Evolutionary conservation across 768 basidiomycete species (phyloP), one percentile per base, ranked within the genome.

Genomic region (Calvatia gigantea): DNA sequence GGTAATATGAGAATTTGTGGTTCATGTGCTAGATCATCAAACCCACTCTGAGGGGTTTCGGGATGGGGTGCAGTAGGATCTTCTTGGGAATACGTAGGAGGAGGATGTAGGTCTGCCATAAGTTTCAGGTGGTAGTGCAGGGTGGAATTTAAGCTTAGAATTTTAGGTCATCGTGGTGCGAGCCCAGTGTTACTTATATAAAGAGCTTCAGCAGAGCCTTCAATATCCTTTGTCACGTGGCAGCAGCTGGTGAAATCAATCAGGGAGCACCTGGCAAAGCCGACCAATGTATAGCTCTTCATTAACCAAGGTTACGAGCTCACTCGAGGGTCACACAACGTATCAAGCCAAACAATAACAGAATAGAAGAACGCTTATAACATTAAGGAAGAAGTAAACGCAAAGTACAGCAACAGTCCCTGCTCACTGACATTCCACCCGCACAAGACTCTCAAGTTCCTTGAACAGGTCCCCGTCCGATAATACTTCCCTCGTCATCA

Each of bases 1-100:
- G 93, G 92, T 11, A 85, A 74, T 57, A 95, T 86, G 58, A 92
- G 75, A 44, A 94, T 77, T 70, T 93, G 87, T 15, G 85, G 82
- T 12, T 69, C 70, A 56, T 62, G 44, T 39, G 56, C 47, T 56
- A 52, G 49, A 62, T 63, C 39, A 61, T 64, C n/a, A n/a, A n/a
- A 52, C 66, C 65, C 29, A 59, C 52, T 12, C 39, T 42, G 41
- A 49, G 49, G 53, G 28, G 54, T 39, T 52, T 51, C 58, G 27
- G 60, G 17, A 42, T 56, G 42, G 39, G 65, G 60, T 46, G 62
- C 68, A 44, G 38, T 48, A 4, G 67, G 70, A 53, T 75, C 74
- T 60, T 77, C 72, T 57, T 80, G 83, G 15, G 83, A 85, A 64
- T 86, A 86, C 23, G 70, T 80, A 37, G 85, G 85, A 57, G 85